These are phyloP conservation scores for Teratosphaeriaceae sp. DNA, from an alignment of 2,329 filamentous ascomycete species.

Conservation along the genomic window DNA sequence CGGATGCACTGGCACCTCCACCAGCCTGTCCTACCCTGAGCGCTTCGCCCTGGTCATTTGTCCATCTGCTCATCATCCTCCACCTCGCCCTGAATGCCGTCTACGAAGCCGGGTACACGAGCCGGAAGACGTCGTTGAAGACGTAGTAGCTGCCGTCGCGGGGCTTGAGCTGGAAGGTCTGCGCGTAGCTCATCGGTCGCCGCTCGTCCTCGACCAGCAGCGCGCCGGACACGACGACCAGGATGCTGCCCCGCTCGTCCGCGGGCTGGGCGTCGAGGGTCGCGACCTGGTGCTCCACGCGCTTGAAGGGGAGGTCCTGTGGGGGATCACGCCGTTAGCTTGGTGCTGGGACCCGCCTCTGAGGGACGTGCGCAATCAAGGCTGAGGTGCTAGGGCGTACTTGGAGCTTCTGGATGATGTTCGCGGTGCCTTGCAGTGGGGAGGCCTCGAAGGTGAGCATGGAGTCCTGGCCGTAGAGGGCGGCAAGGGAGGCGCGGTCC, in stretches of 20 bases:
- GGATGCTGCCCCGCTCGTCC: slow-evolving; percentile 58
- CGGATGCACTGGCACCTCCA: not conserved
- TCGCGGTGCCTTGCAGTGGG: slow-evolving; percentile 55
- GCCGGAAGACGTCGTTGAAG: slow-evolving; percentile 91
- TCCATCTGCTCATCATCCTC: not conserved
- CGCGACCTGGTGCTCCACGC: slow-evolving; percentile 69
- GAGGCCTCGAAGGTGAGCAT: slow-evolving; percentile 89
- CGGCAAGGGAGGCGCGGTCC: slow-evolving; percentile 56
- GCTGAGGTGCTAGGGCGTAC: no score
- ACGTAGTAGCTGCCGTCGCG: slow-evolving; percentile 71
- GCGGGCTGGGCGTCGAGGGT: slow-evolving; percentile 82
- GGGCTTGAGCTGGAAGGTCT: slow-evolving; percentile 77
- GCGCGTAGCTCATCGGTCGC: slow-evolving; percentile 83
- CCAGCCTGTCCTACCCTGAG: no score
- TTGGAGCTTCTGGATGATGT: slow-evolving; percentile 73
- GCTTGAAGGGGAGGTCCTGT: slow-evolving; percentile 70
- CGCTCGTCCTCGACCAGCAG: slow-evolving; percentile 83
- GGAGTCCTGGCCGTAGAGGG: slow-evolving; percentile 78
- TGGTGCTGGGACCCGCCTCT: no score
- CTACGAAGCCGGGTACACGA: slow-evolving; percentile 57
- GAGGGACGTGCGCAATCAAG: no score
- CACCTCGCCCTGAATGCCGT: not conserved
- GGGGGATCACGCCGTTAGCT: not conserved
- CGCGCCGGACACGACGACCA: slow-evolving; percentile 83
- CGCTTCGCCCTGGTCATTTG: no score